These are phyloP conservation scores for Fusarium dimerum DNA, from an alignment of 2,329 filamentous ascomycete genomes.

Conservation along the genomic window DNA sequence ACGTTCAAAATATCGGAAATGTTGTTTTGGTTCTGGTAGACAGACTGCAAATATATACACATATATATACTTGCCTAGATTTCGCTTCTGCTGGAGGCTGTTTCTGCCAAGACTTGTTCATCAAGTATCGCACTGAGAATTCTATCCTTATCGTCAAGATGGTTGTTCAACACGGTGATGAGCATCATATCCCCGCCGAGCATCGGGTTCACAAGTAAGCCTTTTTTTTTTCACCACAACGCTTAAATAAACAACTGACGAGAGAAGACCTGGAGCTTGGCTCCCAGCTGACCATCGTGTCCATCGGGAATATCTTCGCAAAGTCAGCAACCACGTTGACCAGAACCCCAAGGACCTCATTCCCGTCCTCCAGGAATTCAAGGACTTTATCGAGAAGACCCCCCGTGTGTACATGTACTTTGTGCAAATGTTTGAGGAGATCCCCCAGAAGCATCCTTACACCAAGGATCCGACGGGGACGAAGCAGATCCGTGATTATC, in stretches of 20 bases:
- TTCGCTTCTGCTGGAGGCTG: neutral
- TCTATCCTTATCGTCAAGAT: conserved; percentile 33
- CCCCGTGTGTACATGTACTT: conserved; percentile 68
- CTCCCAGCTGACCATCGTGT: conserved; percentile 63
- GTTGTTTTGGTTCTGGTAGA: too few relatives aligned
- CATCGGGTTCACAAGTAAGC: conserved; percentile 48
- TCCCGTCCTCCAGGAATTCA: conserved; percentile 65
- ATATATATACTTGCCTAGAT: neutral
- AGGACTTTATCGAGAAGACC: conserved; percentile 64
- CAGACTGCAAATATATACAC: neutral
- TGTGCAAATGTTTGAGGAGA: conserved; percentile 66
- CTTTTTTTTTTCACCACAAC: neutral
- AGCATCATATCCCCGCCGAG: conserved; percentile 52
- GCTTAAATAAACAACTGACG: conserved; percentile 1
- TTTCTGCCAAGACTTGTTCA: neutral
- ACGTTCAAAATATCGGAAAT: neutral
- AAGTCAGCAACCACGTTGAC: conserved; percentile 57
- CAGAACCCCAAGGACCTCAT: conserved; percentile 51
- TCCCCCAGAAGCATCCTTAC: conserved; percentile 63
- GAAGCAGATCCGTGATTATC: conserved; percentile 64
- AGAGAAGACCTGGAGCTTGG: conserved; percentile 56
- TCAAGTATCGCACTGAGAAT: neutral
- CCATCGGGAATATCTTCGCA: conserved; percentile 63
- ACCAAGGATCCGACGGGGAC: conserved; percentile 60
- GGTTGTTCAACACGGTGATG: conserved; percentile 52